Conservation (phyloP, 75 land plant genomes). For the Azolla pinnata region DNA sequence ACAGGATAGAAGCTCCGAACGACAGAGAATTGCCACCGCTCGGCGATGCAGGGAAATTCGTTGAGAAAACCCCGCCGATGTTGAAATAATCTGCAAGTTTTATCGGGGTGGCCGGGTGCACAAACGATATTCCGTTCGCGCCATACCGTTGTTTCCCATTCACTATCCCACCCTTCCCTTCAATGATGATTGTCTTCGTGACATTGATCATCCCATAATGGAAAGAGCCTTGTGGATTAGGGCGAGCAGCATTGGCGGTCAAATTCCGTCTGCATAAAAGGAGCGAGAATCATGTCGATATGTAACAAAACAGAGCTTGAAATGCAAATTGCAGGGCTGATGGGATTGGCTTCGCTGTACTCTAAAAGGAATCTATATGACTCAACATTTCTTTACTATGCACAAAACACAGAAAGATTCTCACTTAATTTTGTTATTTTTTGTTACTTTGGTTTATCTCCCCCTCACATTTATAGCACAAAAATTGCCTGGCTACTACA, state of each 20-base stretch:
- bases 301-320: neutral
- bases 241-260: constrained; percentile 81
- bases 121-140: constrained; percentile 58
- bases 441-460: no score
- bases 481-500: no score
- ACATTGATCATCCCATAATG: constrained; percentile 56
- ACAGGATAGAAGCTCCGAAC: constrained; percentile 42
- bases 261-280: constrained; percentile 74
- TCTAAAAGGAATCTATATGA: no score
- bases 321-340: neutral
- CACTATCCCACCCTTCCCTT: constrained; percentile 46
- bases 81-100: constrained; percentile 65
- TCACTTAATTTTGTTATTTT: no score
- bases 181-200: constrained; percentile 48
- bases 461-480: no score
- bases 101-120: constrained; percentile 60
- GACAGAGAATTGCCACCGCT: constrained; percentile 14
- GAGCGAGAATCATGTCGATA: constrained; percentile 1
- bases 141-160: constrained; percentile 62
- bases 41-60: constrained; percentile 46
- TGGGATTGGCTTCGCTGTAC: neutral
- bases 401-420: no score
- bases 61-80: constrained; percentile 43
- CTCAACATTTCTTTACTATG: no score
- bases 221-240: constrained; percentile 82